These are phyloP conservation scores for Leccinum fallax DNA, from an alignment of 1,284 basidiomycete species.

Conservation along the genomic window DNA sequence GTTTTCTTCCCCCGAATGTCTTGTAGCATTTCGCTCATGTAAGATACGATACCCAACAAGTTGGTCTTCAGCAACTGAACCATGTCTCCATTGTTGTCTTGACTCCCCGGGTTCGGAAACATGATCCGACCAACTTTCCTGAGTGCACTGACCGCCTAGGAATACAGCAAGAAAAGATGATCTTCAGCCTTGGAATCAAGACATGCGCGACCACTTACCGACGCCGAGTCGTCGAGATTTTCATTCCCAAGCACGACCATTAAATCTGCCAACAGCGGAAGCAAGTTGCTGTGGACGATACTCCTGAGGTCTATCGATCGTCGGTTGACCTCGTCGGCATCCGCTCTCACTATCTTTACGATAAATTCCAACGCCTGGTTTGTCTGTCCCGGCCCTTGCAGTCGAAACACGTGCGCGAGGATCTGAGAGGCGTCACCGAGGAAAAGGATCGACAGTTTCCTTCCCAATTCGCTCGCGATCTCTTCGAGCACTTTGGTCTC, in stretches of 20 bases:
- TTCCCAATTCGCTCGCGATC: constrained; percentile 47
- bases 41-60: constrained; percentile 81
- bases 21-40: constrained; percentile 82
- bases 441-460: constrained; percentile 57
- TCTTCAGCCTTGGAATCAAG: constrained; percentile 1
- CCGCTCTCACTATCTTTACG: constrained; percentile 38
- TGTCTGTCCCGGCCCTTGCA: constrained; percentile 54
- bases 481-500: constrained; percentile 54
- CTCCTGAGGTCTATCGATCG: constrained; percentile 49
- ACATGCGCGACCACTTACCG: constrained; percentile 47
- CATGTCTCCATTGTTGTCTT: constrained; percentile 41
- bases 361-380: constrained; percentile 66
- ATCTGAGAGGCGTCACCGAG: constrained; percentile 65
- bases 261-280: constrained; percentile 73
- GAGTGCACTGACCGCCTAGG: constrained; percentile 64
- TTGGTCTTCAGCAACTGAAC: constrained; percentile 67
- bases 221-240: constrained; percentile 44
- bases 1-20: constrained; percentile 78
- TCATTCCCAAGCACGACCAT: constrained; percentile 77
- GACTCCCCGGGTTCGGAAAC: constrained; percentile 26
- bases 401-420: constrained; percentile 72
- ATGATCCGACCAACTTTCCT: constrained; percentile 54
- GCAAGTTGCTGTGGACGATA: constrained; percentile 65
- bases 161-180: background rate
- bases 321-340: constrained; percentile 30